Conservation (phyloP, 2,329 filamentous ascomycete species). For the Trematosphaeria pertusa region DNA sequence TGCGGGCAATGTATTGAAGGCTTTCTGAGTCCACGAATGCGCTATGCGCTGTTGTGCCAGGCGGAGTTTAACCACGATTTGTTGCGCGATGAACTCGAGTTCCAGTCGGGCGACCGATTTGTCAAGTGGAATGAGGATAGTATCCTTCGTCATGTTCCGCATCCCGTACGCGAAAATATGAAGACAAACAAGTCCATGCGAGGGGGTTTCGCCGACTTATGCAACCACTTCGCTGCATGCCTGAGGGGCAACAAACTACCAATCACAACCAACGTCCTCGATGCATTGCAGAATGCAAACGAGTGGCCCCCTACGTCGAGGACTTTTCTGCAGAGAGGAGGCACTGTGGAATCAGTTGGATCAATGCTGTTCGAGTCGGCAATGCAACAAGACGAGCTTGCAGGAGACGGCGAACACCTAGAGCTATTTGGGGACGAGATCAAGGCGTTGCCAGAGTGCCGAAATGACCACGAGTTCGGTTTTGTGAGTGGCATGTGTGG, state of each 20-base stretch:
- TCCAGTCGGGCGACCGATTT: constrained; percentile 15
- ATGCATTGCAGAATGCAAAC: background rate
- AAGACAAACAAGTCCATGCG: constrained; percentile 45
- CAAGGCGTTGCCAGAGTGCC: background rate
- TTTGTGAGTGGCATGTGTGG: too few species aligned
- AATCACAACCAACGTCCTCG: background rate
- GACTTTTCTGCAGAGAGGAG: constrained; percentile 1
- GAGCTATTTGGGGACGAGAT: background rate
- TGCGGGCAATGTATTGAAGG: constrained; percentile 21
- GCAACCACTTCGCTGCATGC: constrained; percentile 32
- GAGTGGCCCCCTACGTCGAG: constrained; percentile 5
- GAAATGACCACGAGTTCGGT: constrained; percentile 7
- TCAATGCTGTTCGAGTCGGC: constrained; percentile 1
- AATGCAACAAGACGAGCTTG: constrained; percentile 1
- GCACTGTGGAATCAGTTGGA: constrained; percentile 1
- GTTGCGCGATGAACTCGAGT: too few species aligned
- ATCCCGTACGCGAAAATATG: constrained; percentile 34
- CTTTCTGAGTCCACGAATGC: constrained; percentile 50
- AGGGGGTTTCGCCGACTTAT: constrained; percentile 45
- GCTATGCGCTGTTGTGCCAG: constrained; percentile 32
- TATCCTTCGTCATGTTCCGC: constrained; percentile 25
- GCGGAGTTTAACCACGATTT: constrained; percentile 33
- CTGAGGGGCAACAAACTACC: constrained; percentile 13
- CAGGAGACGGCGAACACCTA: background rate
- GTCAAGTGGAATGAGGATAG: constrained; percentile 13